A percentile compares a stretch with the other conserved stretches of the same genome.
Evolutionary conservation across 495 filamentous ascomycete genomes (phyloP).

Genomic region (Daldinia loculata): DNA sequence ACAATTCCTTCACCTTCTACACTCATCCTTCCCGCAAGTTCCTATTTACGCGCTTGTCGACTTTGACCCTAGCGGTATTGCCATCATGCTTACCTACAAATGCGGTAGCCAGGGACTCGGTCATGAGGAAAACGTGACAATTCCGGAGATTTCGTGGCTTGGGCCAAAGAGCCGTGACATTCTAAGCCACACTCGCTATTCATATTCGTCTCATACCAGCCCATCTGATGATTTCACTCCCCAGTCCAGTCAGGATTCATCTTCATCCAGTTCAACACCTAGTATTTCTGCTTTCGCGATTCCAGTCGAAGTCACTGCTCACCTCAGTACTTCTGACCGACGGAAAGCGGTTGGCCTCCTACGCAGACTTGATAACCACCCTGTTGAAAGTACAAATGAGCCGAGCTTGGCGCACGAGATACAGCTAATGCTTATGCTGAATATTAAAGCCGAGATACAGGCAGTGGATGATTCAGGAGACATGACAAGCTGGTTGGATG

Average conservation of each 20-base stretch:
- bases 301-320: conserved; percentile 42
- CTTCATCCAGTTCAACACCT: neutral
- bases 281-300: conserved; percentile 47
- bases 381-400: conserved; percentile 11
- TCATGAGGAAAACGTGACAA: conserved; percentile 69
- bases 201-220: neutral
- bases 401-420: conserved; percentile 69
- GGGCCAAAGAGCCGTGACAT: conserved; percentile 74
- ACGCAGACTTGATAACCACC: conserved; percentile 47
- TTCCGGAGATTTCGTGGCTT: conserved; percentile 73
- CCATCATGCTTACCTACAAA: conserved; percentile 87
- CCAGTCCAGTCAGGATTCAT: conserved; percentile 3
- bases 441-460: conserved; percentile 91
- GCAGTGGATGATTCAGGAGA: conserved; percentile 70
- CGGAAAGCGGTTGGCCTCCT: conserved; percentile 74
- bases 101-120: conserved; percentile 77
- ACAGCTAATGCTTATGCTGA: conserved; percentile 86
- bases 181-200: conserved; percentile 19
- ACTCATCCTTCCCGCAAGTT: conserved; percentile 46
- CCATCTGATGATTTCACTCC: neutral
- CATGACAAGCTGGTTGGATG: conserved; percentile 72
- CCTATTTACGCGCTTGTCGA: conserved; percentile 78
- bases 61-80: conserved; percentile 86
- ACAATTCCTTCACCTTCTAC: conserved; percentile 67
- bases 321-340: conserved; percentile 70